Percentiles rank a stretch among this genome's conserved stretches.
These are phyloP conservation scores for Zasmidium angulare DNA, from an alignment of 2,329 filamentous ascomycete genomes.

Conservation along the genomic window DNA sequence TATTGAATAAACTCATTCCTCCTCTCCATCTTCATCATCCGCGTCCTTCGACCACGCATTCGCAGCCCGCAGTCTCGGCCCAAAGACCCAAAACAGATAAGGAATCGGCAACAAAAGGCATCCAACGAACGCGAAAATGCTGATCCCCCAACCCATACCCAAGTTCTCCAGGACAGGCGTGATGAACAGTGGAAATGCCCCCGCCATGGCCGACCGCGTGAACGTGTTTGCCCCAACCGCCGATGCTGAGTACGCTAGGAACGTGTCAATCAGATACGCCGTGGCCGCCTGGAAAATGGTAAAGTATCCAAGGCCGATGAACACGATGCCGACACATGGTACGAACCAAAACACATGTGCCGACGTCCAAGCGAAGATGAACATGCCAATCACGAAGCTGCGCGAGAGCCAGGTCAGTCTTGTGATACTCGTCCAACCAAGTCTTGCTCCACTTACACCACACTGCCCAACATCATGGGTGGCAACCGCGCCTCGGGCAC, in stretches of 20 bases:
- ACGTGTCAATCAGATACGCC: conserved; percentile 45
- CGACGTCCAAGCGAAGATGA: not conserved
- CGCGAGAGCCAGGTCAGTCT: conserved; percentile 41
- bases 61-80: too few species aligned
- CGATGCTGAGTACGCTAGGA: conserved; percentile 45
- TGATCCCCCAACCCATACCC: conserved; percentile 44
- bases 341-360: not conserved
- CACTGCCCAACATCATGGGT: conserved; percentile 47
- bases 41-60: too few species aligned
- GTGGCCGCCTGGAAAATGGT: conserved; percentile 50
- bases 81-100: too few species aligned
- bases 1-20: too few species aligned
- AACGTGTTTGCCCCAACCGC: conserved; percentile 53
- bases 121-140: conserved; percentile 43
- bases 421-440: conserved; percentile 34
- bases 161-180: conserved; percentile 43
- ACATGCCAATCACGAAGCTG: not conserved
- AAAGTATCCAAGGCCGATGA: conserved; percentile 50
- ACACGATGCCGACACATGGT: conserved; percentile 18
- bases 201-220: conserved; percentile 45
- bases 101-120: conserved; percentile 44
- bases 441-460: conserved; percentile 27
- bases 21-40: too few species aligned
- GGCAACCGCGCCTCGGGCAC: conserved; percentile 41
- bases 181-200: conserved; percentile 37